These are phyloP conservation scores for Maudiozyma barnettii DNA, from an alignment of 805 yeast species.

Conservation along the genomic window DNA sequence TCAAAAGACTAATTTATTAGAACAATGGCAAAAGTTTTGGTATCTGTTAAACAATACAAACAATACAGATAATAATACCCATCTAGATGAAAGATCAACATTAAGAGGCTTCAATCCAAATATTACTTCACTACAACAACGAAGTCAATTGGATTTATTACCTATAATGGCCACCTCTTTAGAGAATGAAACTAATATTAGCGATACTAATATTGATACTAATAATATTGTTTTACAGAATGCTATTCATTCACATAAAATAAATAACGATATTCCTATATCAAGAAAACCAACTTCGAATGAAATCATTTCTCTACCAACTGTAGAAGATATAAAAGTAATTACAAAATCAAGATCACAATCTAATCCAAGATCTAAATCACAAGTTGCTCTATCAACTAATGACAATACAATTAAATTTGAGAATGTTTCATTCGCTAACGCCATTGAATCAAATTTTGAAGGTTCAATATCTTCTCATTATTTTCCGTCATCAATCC, in stretches of 20 bases:
- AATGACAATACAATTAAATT: neutral
- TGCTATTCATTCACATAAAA: no score
- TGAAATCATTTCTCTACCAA: no score
- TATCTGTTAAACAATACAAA: neutral
- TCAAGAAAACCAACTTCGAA: no score
- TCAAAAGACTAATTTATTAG: neutral
- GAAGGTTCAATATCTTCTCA: conserved; percentile 13
- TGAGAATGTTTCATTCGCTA: neutral
- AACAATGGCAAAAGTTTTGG: neutral
- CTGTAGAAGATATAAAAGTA: no score
- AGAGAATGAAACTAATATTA: neutral
- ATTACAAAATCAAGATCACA: no score
- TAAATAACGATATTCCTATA: no score
- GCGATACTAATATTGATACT: no score
- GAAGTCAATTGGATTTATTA: neutral
- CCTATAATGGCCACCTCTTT: neutral
- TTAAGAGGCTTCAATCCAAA: neutral
- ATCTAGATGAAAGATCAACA: neutral
- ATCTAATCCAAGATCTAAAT: no score
- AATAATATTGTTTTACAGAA: no score
- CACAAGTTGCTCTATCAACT: no score
- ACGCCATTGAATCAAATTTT: neutral
- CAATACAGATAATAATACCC: neutral
- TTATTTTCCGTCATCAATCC: neutral
- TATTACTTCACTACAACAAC: neutral